phyloP scores from a whole-genome alignment of 768 basidiomycete genomes.

The Rickenella mellea region DNA sequence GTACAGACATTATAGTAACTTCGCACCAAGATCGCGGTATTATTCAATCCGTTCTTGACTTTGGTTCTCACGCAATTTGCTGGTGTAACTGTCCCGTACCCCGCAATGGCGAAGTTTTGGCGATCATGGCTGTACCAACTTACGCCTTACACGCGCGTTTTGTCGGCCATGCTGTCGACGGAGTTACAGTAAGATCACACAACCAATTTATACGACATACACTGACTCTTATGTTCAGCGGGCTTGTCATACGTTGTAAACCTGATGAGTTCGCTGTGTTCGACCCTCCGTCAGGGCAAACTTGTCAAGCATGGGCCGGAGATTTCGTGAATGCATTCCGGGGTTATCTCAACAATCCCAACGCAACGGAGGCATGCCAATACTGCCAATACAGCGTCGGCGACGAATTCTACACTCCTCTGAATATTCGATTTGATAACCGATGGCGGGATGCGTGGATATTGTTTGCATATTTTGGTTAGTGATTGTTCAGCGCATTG shows the following conservation, averaged over 20 bases:
- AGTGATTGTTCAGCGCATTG: conserved; percentile 13
- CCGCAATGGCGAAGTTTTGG: conserved; percentile 59
- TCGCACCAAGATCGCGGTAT: conserved; percentile 46
- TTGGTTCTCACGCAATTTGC: conserved; percentile 65
- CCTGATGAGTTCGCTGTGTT: conserved; percentile 63
- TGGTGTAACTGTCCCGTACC: conserved; percentile 70
- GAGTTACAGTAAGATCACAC: conserved; percentile 52
- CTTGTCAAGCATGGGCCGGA: conserved; percentile 62
- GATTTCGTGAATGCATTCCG: conserved; percentile 52
- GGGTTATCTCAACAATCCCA: conserved; percentile 66
- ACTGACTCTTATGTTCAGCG: conserved; percentile 29
- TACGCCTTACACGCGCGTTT: conserved; percentile 58
- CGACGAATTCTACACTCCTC: conserved; percentile 58
- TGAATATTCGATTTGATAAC: conserved; percentile 54
- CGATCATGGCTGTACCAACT: conserved; percentile 70
- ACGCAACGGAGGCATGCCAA: conserved; percentile 49
- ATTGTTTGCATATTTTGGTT: conserved; percentile 50
- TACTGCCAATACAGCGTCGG: conserved; percentile 67
- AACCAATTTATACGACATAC: conserved; percentile 4
- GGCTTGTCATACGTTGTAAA: conserved; percentile 53
- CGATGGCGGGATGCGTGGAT: conserved; percentile 68
- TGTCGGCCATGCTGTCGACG: conserved; percentile 68
- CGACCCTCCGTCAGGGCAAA: conserved; percentile 64
- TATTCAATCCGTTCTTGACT: conserved; percentile 71
- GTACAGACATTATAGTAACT: conserved; percentile 12